Base-by-base conservation (phyloP, 192 early-diverging fungal species). In the Coemansia sp. region DNA sequence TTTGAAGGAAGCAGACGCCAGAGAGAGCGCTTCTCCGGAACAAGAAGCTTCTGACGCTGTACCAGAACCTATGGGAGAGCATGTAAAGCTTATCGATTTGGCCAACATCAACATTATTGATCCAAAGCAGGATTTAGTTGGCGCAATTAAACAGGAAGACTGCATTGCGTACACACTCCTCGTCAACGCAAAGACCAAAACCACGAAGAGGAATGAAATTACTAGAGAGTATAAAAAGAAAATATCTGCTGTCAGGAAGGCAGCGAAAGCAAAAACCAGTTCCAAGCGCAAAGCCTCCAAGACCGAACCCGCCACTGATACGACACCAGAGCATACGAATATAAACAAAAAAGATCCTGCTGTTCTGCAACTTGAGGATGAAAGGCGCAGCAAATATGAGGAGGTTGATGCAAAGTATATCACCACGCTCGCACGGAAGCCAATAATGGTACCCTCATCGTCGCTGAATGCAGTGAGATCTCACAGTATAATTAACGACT, bases 301-400 rank as follows among this genome's bases (percentile, higher is more conserved):
- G 21, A 51, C 39, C 19, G 16, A 21, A 7, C 41, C 56, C 18
- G 21, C 26, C 9, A 8, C 65, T 13, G 79, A 61, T 43, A 11
- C 15, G 19, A 36, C 19, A 13, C 52, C 22, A 37, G 62, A 67
- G 41, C 19, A 61, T 13, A 21, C 21, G 13, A 21, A 58, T 7
- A 18, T 3, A 15, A 22, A 52, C 21, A 49, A 54, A 15, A 16
- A 26, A 12, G 56, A 71, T 62, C 48, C 63, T 46, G 13, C 78
- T 41, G 73, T 67, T 37, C 64, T 55, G 18, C 3, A 18, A 10
- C 63, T 85, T 8, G 74, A 83, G 43, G 61, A 62, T 54, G 77
- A 77, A 39, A 61, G 70, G 26, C 54, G 67, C 5, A 62, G 67
- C 55, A 72, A 78, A 41, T 71, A 82, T 39, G 81, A 81, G 39